A percentile compares a stretch with the other conserved stretches of the same genome.
phyloP scores from a whole-genome alignment of 2,329 filamentous ascomycete genomes.

The Nemania bipapillata region DNA sequence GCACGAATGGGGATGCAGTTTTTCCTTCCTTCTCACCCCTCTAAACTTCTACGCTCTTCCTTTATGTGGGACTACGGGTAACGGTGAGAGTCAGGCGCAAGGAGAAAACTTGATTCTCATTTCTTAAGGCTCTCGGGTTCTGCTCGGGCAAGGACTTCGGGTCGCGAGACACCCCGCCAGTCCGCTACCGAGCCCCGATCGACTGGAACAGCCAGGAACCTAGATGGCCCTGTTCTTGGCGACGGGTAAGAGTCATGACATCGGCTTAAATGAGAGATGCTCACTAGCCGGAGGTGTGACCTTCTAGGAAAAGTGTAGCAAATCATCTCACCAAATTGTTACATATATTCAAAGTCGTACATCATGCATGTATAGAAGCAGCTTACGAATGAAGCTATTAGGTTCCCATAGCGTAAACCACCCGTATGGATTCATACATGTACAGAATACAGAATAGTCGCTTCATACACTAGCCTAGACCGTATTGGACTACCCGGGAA shows the following conservation, averaged over 20 bases:
- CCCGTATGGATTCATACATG: too few relatives aligned
- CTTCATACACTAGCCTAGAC: not conserved
- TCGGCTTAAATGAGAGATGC: constrained; percentile 17
- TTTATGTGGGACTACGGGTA: not conserved
- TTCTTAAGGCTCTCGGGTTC: constrained; percentile 18
- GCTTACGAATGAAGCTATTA: too few relatives aligned
- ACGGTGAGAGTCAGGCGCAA: constrained; percentile 14
- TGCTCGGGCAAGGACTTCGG: constrained; percentile 36
- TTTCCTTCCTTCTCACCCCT: not conserved
- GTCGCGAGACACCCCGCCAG: constrained; percentile 40
- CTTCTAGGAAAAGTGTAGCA: constrained; percentile 13
- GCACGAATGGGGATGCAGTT: not conserved
- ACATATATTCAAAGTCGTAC: too few relatives aligned
- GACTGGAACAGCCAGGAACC: constrained; percentile 32
- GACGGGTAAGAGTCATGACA: constrained; percentile 31
- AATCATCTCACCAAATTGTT: constrained; percentile 9
- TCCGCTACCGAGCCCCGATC: constrained; percentile 39
- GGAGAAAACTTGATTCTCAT: constrained; percentile 7
- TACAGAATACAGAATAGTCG: too few relatives aligned
- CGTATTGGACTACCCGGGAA: not conserved
- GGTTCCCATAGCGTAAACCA: too few relatives aligned
- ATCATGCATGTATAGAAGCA: too few relatives aligned
- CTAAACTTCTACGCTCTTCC: not conserved
- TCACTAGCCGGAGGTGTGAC: not conserved
- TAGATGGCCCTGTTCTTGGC: constrained; percentile 26